A percentile compares a stretch with the other conserved stretches of the same genome.
Evolutionary conservation across 169 alveolate genomes (phyloP).

Genomic region (Plasmodium gaboni): DNA sequence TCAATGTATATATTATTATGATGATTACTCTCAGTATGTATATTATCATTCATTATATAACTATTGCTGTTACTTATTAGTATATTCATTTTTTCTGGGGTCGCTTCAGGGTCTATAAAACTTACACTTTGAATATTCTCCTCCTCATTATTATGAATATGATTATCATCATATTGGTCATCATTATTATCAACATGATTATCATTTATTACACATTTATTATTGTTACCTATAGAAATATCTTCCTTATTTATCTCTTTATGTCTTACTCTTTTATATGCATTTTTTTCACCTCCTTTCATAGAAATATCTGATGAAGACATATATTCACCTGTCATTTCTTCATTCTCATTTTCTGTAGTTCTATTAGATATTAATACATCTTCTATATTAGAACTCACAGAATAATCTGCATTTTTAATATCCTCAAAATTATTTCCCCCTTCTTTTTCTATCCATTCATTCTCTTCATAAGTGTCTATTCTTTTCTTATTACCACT

Average conservation of each 20-base stretch:
- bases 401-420: background rate
- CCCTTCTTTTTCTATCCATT: slow-evolving; percentile 3
- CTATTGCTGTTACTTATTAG: too few relatives aligned
- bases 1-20: too few relatives aligned
- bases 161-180: background rate
- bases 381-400: slow-evolving; percentile 1
- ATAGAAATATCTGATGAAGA: slow-evolving; percentile 3
- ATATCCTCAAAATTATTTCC: background rate
- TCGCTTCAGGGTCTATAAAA: too few relatives aligned
- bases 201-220: background rate
- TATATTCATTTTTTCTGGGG: too few relatives aligned
- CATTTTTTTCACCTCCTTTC: background rate
- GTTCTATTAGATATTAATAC: slow-evolving; percentile 35
- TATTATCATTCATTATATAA: too few relatives aligned
- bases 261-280: background rate
- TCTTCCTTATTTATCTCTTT: background rate
- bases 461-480: slow-evolving; percentile 2
- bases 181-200: background rate
- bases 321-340: background rate
- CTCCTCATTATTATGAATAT: background rate
- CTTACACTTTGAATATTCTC: background rate
- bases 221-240: background rate
- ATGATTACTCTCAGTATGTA: too few relatives aligned
- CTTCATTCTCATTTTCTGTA: slow-evolving; percentile 27
- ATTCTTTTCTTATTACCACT: background rate